Percentiles rank a stretch among this genome's conserved stretches.
These are phyloP conservation scores for Imleria badia DNA, from an alignment of 768 basidiomycete species.

Conservation along the genomic window DNA sequence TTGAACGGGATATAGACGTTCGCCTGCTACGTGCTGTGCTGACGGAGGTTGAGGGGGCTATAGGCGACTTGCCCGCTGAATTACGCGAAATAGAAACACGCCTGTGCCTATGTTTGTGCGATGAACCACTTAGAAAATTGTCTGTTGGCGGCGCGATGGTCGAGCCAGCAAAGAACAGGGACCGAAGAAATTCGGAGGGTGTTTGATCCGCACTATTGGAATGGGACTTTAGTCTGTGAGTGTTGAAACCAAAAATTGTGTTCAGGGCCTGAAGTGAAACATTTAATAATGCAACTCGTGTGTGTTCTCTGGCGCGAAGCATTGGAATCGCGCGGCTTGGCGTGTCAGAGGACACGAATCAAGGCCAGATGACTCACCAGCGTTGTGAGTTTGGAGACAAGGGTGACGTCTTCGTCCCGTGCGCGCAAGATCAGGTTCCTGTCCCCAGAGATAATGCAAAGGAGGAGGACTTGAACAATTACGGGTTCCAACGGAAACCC, in stretches of 20 bases:
- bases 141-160: conserved; percentile 16
- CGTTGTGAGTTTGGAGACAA: conserved; percentile 56
- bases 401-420: conserved; percentile 59
- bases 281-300: background rate
- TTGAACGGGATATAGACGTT: conserved; percentile 25
- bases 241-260: conserved; percentile 56
- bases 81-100: conserved; percentile 23
- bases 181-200: conserved; percentile 34
- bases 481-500: conserved; percentile 58
- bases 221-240: conserved; percentile 56
- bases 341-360: background rate
- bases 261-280: conserved; percentile 49
- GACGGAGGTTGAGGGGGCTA: conserved; percentile 15
- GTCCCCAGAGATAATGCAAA: conserved; percentile 61
- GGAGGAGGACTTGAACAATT: conserved; percentile 63
- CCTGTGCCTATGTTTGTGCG: conserved; percentile 19
- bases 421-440: conserved; percentile 66
- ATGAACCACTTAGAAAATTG: conserved; percentile 2
- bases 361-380: conserved; percentile 42
- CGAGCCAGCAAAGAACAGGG: conserved; percentile 37
- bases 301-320: background rate
- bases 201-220: conserved; percentile 14
- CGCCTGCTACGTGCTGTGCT: conserved; percentile 27
- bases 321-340: conserved; percentile 5
- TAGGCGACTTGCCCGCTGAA: conserved; percentile 16